These are phyloP conservation scores for Helianthus annuus DNA, from an alignment of 129 eudicot genomes.

Conservation along the genomic window DNA sequence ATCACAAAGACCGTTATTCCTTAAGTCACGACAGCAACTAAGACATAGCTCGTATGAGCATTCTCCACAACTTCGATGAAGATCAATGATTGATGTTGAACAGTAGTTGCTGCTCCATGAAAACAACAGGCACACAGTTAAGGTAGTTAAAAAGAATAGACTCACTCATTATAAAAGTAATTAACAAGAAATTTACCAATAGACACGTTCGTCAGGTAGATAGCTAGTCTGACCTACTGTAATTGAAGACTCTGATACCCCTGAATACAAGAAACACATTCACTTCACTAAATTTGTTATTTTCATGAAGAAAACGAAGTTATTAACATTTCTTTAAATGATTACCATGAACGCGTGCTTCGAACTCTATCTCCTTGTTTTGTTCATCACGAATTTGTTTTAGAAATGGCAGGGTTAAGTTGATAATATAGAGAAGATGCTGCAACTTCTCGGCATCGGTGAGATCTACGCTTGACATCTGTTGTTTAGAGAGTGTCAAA, in stretches of 20 bases:
- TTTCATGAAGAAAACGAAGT: neutral
- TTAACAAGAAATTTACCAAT: conserved; percentile 52
- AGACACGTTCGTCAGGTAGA: conserved; percentile 72
- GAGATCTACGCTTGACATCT: conserved; percentile 58
- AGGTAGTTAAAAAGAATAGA: conserved; percentile 3
- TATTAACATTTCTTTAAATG: conserved; percentile 7
- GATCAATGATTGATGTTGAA: conserved; percentile 88
- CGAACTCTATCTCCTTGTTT: conserved; percentile 57
- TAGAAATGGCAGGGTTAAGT: conserved; percentile 45
- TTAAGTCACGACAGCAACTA: conserved; percentile 74
- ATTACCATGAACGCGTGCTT: conserved; percentile 58
- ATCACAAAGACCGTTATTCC: conserved; percentile 42
- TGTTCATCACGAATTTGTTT: conserved; percentile 63
- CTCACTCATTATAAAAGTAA: conserved; percentile 1
- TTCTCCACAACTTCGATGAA: conserved; percentile 86
- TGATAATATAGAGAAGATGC: conserved; percentile 58
- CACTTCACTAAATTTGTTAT: neutral
- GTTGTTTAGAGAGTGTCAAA: conserved; percentile 12
- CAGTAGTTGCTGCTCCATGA: conserved; percentile 67
- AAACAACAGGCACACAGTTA: conserved; percentile 10
- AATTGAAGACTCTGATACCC: conserved; percentile 44
- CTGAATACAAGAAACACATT: conserved; percentile 38
- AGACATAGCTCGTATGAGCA: conserved; percentile 88
- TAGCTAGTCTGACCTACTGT: conserved; percentile 42
- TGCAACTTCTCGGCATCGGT: conserved; percentile 49